These are phyloP conservation scores for Mortierella sp. DNA, from an alignment of 371 early-diverging fungal species.

Conservation along the genomic window DNA sequence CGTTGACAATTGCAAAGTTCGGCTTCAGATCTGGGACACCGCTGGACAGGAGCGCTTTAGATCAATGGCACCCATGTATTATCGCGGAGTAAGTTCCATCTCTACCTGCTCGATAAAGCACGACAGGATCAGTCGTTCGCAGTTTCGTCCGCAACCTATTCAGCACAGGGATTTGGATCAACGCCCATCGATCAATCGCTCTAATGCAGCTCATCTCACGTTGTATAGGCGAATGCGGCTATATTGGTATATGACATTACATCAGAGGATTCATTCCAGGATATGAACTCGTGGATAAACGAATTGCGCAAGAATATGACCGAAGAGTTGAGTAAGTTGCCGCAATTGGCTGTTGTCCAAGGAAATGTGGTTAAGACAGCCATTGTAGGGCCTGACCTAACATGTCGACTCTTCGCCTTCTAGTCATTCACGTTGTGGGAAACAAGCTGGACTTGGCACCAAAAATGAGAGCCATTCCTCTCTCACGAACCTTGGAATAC, in stretches of 20 bases:
- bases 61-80: constrained; percentile 84
- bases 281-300: constrained; percentile 75
- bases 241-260: constrained; percentile 75
- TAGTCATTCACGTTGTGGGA: constrained; percentile 80
- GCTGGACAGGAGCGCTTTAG: constrained; percentile 78
- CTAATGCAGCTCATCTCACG: not conserved
- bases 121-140: too few species aligned
- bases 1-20: constrained; percentile 74
- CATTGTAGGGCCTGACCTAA: too few species aligned
- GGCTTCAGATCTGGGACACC: constrained; percentile 79
- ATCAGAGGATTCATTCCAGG: constrained; percentile 67
- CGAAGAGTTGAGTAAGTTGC: constrained; percentile 62
- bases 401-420: constrained; percentile 3
- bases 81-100: constrained; percentile 68
- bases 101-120: not conserved
- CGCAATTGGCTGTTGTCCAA: not conserved
- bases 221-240: constrained; percentile 68
- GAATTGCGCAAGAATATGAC: constrained; percentile 79
- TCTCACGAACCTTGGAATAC: constrained; percentile 68
- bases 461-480: constrained; percentile 66
- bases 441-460: constrained; percentile 80
- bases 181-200: not conserved
- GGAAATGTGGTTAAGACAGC: not conserved
- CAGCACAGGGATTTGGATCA: not conserved
- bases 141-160: constrained; percentile 12